Conservation (phyloP, 441 rosid genomes). For the Aquilaria agallochum region DNA sequence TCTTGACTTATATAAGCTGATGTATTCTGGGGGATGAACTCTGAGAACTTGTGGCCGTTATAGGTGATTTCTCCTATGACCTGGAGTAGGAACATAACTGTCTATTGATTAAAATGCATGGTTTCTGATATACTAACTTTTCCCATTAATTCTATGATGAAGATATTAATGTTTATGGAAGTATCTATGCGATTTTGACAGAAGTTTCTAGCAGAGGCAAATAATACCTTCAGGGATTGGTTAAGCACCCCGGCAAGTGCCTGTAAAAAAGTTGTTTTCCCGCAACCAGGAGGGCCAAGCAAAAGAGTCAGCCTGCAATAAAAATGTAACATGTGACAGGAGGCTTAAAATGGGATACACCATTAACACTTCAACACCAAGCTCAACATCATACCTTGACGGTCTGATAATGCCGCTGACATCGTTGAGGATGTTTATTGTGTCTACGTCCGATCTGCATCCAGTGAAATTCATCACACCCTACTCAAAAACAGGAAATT, state of each 20-base stretch:
- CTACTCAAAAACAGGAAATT: conserved; percentile 14
- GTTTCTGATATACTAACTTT: not conserved
- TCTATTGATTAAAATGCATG: not conserved
- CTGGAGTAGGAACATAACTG: conserved; percentile 1
- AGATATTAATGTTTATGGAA: too few species aligned
- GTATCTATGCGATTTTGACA: not conserved
- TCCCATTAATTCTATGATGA: not conserved
- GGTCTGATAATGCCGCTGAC: conserved; percentile 37
- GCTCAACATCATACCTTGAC: conserved; percentile 18
- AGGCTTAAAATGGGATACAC: not conserved
- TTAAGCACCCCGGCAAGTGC: conserved; percentile 32
- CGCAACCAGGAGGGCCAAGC: conserved; percentile 45
- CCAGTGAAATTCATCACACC: conserved; percentile 5
- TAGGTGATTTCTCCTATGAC: conserved; percentile 38
- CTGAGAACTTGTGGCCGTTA: conserved; percentile 45
- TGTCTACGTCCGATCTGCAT: conserved; percentile 13
- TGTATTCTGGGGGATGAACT: conserved; percentile 25
- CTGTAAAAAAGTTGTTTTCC: conserved; percentile 37
- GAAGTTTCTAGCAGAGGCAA: not conserved
- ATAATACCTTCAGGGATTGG: conserved; percentile 32
- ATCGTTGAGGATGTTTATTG: conserved; percentile 27
- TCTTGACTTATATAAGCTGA: conserved; percentile 21
- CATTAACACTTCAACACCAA: not conserved
- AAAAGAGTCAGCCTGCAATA: conserved; percentile 34
- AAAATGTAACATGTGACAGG: not conserved